Conservation (phyloP, 805 yeast species). For the Komagataella pseudopastoris region DNA sequence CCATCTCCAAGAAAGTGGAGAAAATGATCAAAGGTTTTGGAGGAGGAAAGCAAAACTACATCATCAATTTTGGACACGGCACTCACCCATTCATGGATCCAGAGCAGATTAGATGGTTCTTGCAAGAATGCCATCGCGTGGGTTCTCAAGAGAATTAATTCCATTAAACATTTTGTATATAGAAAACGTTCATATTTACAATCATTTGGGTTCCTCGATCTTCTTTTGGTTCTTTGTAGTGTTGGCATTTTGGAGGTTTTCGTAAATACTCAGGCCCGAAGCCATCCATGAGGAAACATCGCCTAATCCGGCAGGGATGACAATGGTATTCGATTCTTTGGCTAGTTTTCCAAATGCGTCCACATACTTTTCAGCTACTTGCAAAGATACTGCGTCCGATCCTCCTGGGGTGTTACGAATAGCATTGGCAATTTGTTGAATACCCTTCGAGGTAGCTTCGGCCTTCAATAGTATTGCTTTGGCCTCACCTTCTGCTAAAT, state of each 20-base stretch:
- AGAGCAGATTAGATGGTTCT: conserved; percentile 70
- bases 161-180: neutral
- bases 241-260: conserved; percentile 8
- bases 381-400: conserved; percentile 60
- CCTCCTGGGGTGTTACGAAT: conserved; percentile 60
- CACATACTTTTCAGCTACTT: conserved; percentile 74
- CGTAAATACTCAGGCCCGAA: conserved; percentile 61
- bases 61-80: conserved; percentile 95
- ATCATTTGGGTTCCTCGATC: neutral
- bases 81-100: conserved; percentile 98
- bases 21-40: conserved; percentile 84
- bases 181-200: neutral
- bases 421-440: conserved; percentile 50
- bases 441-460: conserved; percentile 62
- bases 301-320: conserved; percentile 64
- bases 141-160: conserved; percentile 25
- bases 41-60: conserved; percentile 86
- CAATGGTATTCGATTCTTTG: conserved; percentile 66
- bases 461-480: conserved; percentile 54
- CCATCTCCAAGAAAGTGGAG: conserved; percentile 69
- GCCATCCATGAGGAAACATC: conserved; percentile 67
- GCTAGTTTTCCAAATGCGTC: conserved; percentile 75
- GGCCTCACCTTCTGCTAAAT: conserved; percentile 63
- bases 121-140: conserved; percentile 75
- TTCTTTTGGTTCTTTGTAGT: neutral